phyloP scores from a whole-genome alignment of 768 basidiomycete genomes.

The Calocybe indica region DNA sequence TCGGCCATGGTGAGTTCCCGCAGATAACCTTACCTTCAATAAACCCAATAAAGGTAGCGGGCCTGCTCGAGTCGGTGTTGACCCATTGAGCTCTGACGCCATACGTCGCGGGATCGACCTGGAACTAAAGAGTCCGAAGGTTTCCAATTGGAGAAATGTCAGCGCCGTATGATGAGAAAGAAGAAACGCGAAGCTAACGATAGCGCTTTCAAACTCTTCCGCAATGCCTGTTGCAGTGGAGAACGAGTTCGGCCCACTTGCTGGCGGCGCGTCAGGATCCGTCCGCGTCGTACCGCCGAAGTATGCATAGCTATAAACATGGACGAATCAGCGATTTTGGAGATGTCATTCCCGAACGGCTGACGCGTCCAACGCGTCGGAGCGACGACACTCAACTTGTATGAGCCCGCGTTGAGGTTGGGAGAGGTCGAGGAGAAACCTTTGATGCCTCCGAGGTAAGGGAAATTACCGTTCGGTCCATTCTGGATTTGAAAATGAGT shows the following conservation, averaged over 20 bases:
- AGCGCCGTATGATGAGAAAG: neutral
- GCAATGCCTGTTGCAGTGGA: constrained; percentile 3
- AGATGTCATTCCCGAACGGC: no score
- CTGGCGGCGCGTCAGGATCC: constrained; percentile 2
- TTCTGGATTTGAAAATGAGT: constrained; percentile 2
- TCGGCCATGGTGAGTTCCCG: no score
- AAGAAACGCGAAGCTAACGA: constrained; percentile 4
- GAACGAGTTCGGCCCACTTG: constrained; percentile 5
- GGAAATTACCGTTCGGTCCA: constrained; percentile 9
- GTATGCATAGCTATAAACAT: constrained; percentile 5
- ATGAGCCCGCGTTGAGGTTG: neutral
- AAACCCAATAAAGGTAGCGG: constrained; percentile 5
- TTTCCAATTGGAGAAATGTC: neutral
- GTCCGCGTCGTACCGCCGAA: constrained; percentile 9
- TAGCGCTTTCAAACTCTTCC: constrained; percentile 6
- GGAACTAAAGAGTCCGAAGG: constrained; percentile 2
- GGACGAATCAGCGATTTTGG: neutral
- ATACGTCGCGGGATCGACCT: constrained; percentile 1
- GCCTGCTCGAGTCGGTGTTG: constrained; percentile 6
- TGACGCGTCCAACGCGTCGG: no score
- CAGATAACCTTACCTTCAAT: no score
- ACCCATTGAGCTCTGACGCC: constrained; percentile 7
- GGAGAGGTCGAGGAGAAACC: constrained; percentile 4
- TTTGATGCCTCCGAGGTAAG: constrained; percentile 9
- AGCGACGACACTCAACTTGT: neutral